Evolutionary conservation across 208 protist genomes (phyloP).

Genomic region (Naegleria lovaniensis): DNA sequence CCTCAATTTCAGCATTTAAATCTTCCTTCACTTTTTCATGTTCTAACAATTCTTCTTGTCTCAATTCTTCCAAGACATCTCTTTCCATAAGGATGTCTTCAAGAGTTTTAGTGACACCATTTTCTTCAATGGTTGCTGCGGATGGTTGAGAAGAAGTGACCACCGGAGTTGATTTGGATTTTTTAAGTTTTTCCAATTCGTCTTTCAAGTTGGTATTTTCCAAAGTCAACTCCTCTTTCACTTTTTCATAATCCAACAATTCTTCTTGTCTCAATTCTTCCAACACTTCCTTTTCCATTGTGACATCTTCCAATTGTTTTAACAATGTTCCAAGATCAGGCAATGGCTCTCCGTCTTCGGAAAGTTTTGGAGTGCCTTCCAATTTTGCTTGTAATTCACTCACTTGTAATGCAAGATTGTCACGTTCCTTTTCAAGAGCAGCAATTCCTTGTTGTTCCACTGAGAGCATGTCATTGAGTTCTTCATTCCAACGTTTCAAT

Average conservation of each 20-base stretch:
- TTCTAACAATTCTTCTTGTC: neutral
- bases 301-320: neutral
- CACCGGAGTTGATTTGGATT: too few relatives aligned
- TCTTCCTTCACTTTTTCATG: neutral
- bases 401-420: neutral
- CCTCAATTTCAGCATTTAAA: neutral
- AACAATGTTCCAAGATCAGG: neutral
- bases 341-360: neutral
- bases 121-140: neutral
- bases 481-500: neutral
- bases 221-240: neutral
- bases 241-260: neutral
- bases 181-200: neutral
- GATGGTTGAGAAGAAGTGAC: neutral
- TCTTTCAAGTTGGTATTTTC: neutral
- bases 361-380: neutral
- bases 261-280: neutral
- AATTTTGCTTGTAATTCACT: neutral
- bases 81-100: neutral
- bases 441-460: too few relatives aligned
- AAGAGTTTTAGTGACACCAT: neutral
- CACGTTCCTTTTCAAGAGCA: neutral
- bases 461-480: neutral
- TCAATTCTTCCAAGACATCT: neutral
- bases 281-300: neutral